phyloP scores from a whole-genome alignment of 441 rosid species.

The Corymbia calophylla region DNA sequence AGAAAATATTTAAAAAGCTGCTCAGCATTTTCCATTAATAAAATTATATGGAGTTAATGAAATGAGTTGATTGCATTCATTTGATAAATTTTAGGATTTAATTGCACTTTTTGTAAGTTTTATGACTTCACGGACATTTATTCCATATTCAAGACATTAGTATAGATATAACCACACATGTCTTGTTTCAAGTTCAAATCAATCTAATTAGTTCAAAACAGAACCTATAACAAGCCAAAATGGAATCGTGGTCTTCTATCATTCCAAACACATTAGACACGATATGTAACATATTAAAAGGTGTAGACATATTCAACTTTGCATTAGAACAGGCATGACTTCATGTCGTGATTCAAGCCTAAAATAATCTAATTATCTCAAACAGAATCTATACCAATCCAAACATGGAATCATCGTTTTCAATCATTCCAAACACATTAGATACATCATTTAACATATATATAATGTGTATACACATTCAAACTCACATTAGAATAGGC shows the following conservation, averaged over 20 bases:
- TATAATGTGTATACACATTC: not conserved
- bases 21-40: too few species aligned
- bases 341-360: not conserved
- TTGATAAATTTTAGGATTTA: too few species aligned
- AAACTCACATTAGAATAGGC: not conserved
- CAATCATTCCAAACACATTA: fast-evolving
- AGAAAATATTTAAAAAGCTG: too few species aligned
- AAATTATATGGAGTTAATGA: too few species aligned
- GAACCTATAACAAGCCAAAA: not conserved
- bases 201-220: not conserved
- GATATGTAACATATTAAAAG: not conserved
- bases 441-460: not conserved
- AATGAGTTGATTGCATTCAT: too few species aligned
- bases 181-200: not conserved
- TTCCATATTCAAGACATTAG: not conserved
- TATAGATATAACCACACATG: not conserved
- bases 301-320: not conserved
- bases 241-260: not conserved
- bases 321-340: not conserved
- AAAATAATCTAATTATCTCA: not conserved
- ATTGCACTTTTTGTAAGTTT: too few species aligned
- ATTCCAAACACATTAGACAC: not conserved
- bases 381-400: not conserved
- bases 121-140: too few species aligned
- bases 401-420: not conserved